These are phyloP conservation scores for Alternaria hordeiaustralica DNA, from an alignment of 2,329 filamentous ascomycete species.

Conservation along the genomic window DNA sequence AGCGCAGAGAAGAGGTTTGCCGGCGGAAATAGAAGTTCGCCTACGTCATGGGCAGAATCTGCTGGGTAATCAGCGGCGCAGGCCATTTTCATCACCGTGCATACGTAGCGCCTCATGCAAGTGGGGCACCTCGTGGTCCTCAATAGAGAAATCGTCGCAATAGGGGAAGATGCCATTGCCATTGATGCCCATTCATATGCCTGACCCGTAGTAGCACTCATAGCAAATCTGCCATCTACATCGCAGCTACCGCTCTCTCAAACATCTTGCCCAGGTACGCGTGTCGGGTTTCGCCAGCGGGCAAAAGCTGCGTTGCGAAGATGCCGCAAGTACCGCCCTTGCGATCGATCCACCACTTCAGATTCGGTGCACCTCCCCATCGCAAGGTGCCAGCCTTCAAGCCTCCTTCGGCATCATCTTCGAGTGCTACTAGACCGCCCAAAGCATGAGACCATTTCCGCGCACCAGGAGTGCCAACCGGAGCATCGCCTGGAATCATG, in stretches of 20 bases:
- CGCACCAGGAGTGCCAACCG: constrained; percentile 11
- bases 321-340: constrained; percentile 31
- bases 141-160: neutral
- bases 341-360: constrained; percentile 40
- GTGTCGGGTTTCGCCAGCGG: constrained; percentile 28
- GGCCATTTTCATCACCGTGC: constrained; percentile 6
- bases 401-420: constrained; percentile 11
- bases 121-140: neutral
- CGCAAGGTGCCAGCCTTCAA: constrained; percentile 18
- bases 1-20: neutral
- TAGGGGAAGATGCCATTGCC: neutral
- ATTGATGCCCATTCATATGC: neutral
- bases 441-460: constrained; percentile 23
- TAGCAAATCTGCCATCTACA: neutral
- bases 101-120: neutral
- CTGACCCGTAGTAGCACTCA: neutral
- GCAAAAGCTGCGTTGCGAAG: constrained; percentile 33
- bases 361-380: constrained; percentile 32
- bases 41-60: constrained; percentile 8
- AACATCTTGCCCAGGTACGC: constrained; percentile 25
- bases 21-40: neutral
- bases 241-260: constrained; percentile 23
- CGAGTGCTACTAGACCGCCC: constrained; percentile 22
- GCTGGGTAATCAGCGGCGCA: constrained; percentile 5
- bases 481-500: constrained; percentile 24